Evolutionary conservation across 2,329 filamentous ascomycete species (phyloP), one percentile per base, ranked within the genome.

Genomic region (Trichoderma afroharzianum): DNA sequence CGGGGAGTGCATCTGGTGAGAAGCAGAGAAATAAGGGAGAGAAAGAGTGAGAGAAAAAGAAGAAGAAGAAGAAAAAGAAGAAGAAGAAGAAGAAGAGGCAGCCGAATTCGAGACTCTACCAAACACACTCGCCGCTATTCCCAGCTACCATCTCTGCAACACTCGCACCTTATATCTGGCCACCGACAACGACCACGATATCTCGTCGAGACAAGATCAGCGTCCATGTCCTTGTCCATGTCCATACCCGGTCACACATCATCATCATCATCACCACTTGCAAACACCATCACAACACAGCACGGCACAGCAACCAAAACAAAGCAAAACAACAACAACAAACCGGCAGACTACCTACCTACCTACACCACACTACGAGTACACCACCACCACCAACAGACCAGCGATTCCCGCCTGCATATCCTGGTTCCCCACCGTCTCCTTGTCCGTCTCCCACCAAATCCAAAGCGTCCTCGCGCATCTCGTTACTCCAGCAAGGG

Each of bases 401-500:
- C 47, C n/a, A 53, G 47, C 47, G 47, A 53, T 9, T 53, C 47
- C 47, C 47, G 47, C 9, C 47, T 24, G 57, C 57, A 43, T 43
- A 59, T 59, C 57, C 57, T 32, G 2, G 30, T 59, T n/a, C 39
- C 18, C 39, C 36, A 59, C 57, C 57, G 57, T 24, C 30, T 33
- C 57, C 30, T 39, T 6, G 30, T 32, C 39, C 39, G 30, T 18
- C 43, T 70, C 58, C 50, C 59, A 57, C 26, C 57, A 24, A 53
- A 50, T 32, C 55, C 55, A 50, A 61, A 50, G 30, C 62, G 39
- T 64, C 24, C 43, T 68, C 55, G 55, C 66, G 66, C 66, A 68
- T 58, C 57, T 61, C 55, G 66, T 68, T 57, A 68, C 66, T 68
- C 39, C 53, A 36, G 21, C 43, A 67, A 68, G 64, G 57, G 33